A percentile compares a stretch with the other conserved stretches of the same genome.
phyloP scores from a whole-genome alignment of 176 grass and related monocot species.

The Hsuehochloa calcarea region DNA sequence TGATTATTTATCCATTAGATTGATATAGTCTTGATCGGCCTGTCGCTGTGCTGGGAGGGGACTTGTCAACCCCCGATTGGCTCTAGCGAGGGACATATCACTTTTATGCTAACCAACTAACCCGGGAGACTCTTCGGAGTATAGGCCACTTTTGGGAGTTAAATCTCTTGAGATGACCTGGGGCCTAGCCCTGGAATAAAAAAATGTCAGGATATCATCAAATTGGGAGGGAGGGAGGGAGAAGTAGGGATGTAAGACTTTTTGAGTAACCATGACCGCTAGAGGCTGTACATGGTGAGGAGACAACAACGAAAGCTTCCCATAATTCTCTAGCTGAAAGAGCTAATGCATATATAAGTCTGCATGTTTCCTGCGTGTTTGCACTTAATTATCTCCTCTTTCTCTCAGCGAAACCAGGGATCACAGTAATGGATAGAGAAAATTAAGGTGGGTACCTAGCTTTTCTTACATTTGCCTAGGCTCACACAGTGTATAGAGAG shows the following conservation, averaged over 20 bases:
- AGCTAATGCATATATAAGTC: too few species aligned
- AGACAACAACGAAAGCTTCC: too few species aligned
- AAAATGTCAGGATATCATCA: not conserved
- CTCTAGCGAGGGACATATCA: not conserved
- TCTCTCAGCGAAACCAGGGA: too few species aligned
- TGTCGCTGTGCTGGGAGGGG: not conserved
- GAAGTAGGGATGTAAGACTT: not conserved
- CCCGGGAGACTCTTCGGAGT: not conserved
- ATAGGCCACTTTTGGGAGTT: not conserved
- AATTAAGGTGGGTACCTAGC: too few species aligned
- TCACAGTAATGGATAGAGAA: too few species aligned
- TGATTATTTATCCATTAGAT: not conserved
- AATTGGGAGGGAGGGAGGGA: not conserved
- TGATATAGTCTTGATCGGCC: not conserved
- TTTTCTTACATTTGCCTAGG: not conserved
- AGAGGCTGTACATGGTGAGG: too few species aligned
- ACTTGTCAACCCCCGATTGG: constrained; percentile 11
- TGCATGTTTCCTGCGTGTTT: too few species aligned
- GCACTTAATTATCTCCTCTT: too few species aligned
- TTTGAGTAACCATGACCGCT: too few species aligned
- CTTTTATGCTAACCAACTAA: too few species aligned
- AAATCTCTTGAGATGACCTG: constrained; percentile 8
- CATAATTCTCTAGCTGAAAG: too few species aligned
- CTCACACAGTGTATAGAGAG: not conserved
- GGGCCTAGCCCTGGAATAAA: not conserved